Evolutionary conservation across 495 filamentous ascomycete species (phyloP), one percentile per base, ranked within the genome.

Genomic region (Lichenothelia convexa): DNA sequence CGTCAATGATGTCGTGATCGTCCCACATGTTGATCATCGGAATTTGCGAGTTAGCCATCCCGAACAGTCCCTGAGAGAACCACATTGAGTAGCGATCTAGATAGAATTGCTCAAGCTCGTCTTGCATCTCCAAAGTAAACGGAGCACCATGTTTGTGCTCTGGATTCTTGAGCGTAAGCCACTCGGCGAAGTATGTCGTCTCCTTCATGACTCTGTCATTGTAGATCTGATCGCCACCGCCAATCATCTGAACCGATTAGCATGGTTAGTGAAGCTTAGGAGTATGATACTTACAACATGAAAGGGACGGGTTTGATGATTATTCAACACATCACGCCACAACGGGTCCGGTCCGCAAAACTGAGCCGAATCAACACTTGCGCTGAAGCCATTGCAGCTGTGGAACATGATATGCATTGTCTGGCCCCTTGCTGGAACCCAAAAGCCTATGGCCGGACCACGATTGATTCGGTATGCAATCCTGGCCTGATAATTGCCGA

Each of bases 401-500:
- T 95, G 70, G 59, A 92, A 95, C 84, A 94, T 92, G 46, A 92
- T 81, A 58, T 95, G 93, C 91, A 97, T 95, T 5, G 78, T 68
- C 57, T 93, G 69, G 17, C 74, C 79, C 34, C 63, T 66, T 35
- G 78, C 80, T 7, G 89, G 89, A 1, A 97, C 83, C 89, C 89
- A 97, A 56, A 97, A 97, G 7, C 75, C 79, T 18, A 86, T 69
- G 11, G 84, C 75, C 5, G 87, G 85, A 3, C 85, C 89, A 41
- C 73, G 67, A 52, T 97, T 97, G 58, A 97, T 92, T 33, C 89
- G 75, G 50, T 97, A 97, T 0, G 86, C 91, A 46, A 97, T 78
- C 31, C 85, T 77, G 39, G 80, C 68, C 49, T 93, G 78, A 33
- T 64, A 64, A 12, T 73, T 55, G 20, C 68, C 62, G 18, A 95